Evolutionary conservation across 345 rosid genomes (phyloP).

Genomic region (Salix udensis): DNA sequence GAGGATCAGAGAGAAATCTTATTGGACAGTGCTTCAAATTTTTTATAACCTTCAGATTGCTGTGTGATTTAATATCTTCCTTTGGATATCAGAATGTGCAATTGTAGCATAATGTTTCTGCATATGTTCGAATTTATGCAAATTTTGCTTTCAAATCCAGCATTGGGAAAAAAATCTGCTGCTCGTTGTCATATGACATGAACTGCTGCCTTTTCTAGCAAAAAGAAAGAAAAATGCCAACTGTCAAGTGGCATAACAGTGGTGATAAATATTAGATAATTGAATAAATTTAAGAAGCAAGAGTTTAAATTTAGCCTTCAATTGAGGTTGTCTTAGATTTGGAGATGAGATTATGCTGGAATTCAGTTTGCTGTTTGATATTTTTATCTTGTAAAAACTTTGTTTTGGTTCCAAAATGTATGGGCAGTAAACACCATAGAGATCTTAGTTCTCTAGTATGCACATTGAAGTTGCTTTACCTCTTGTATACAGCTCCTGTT

Average conservation of each 20-base stretch:
- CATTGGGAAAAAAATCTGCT: not conserved
- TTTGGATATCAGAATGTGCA: not conserved
- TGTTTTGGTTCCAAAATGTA: not conserved
- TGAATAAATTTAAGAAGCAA: not conserved
- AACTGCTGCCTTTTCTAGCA: not conserved
- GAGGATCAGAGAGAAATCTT: not conserved
- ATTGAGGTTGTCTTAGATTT: not conserved
- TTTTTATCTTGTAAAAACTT: not conserved
- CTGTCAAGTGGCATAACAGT: not conserved
- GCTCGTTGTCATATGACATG: not conserved
- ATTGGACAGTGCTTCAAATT: not conserved
- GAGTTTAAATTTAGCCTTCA: not conserved
- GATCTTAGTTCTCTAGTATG: not conserved
- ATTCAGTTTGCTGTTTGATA: not conserved
- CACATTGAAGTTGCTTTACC: constrained; percentile 12
- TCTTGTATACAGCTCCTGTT: constrained; percentile 61
- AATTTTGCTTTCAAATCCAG: not conserved
- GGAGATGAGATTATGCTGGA: not conserved
- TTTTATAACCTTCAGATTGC: not conserved
- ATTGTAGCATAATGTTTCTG: not conserved
- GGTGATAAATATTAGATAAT: not conserved
- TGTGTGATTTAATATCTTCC: not conserved
- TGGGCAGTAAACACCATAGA: not conserved
- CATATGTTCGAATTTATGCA: not conserved
- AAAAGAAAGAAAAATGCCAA: not conserved